These are phyloP conservation scores for Rubia balearica DNA, from an alignment of 305 asterid genomes.

Conservation along the genomic window DNA sequence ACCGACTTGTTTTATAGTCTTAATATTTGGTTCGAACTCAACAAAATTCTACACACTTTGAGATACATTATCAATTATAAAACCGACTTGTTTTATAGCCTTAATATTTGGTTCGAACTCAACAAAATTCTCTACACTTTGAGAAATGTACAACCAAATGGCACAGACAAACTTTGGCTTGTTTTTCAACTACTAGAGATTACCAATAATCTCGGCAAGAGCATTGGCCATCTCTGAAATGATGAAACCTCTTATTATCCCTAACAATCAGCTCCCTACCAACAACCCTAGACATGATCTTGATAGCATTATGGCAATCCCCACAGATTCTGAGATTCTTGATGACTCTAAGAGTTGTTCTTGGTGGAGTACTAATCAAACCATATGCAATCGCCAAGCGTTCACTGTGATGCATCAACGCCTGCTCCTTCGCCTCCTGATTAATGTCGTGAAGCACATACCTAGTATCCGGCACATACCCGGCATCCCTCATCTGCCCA, in stretches of 20 bases:
- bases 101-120: background rate
- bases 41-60: background rate
- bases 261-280: constrained; percentile 41
- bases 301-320: constrained; percentile 39
- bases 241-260: constrained; percentile 42
- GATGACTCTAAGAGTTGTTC: constrained; percentile 36
- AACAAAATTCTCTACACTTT: constrained; percentile 1
- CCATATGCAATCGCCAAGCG: constrained; percentile 46
- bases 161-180: constrained; percentile 3
- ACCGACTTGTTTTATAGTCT: too few species aligned
- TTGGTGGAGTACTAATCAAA: constrained; percentile 38
- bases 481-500: constrained; percentile 41
- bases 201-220: constrained; percentile 41
- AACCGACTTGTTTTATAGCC: too few species aligned
- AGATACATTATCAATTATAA: background rate
- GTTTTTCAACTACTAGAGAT: constrained; percentile 2
- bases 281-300: constrained; percentile 38
- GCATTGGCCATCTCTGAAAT: constrained; percentile 37
- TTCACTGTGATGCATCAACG: constrained; percentile 44
- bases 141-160: background rate
- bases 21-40: too few species aligned
- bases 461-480: constrained; percentile 40
- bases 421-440: constrained; percentile 38
- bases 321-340: constrained; percentile 44
- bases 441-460: constrained; percentile 43